Base-by-base conservation (phyloP, 306 rosid genomes). In the Sesbania bispinosa region DNA sequence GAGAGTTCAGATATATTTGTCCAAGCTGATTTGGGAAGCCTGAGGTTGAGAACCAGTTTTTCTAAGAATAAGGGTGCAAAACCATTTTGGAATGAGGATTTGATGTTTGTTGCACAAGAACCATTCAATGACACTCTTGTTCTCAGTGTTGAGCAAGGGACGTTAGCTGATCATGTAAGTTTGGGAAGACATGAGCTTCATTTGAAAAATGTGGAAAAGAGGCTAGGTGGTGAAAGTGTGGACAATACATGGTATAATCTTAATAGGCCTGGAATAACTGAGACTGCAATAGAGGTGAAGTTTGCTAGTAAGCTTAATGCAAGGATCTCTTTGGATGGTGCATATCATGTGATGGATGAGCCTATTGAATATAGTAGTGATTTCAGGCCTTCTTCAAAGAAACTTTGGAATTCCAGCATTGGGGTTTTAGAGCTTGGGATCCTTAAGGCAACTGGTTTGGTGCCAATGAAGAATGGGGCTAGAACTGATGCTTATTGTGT, bases 91-190 rank as follows among this genome's bases (percentile, higher is more conserved):
- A 81, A 83, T 41, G 83, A 83, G 30, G 83, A 86, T 43, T 58
- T 83, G 79, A 76, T 86, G 72, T 77, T 86, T 32, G 88, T 86
- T n/a, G 86, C 86, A 18, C 86, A 82, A 76, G 86, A 83, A 41
- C 90, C 88, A 0, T 81, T 78, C 20, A 55, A 30, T 10, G 76
- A 72, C 21, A 51, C 58, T 0, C 45, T 77, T 21, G 48, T 71
- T 4, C 18, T 81, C 2, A 73, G 78, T 16, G 82, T 86, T 13
- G 36, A 67, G 38, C 84, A 86, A 62, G 68, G 70, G 59, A 75
- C 66, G 42, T 3, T 69, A 23, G 67, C 8, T 11, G 2, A 64
- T 1, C 62, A 71, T 39, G 67, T 63, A 0, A 64, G 78, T 10
- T 54, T 84, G 52, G 85, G 85, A 8, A 62, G 16, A n/a, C 60